Conservation (phyloP, 306 rosid genomes). For the Prunus mongolica region DNA sequence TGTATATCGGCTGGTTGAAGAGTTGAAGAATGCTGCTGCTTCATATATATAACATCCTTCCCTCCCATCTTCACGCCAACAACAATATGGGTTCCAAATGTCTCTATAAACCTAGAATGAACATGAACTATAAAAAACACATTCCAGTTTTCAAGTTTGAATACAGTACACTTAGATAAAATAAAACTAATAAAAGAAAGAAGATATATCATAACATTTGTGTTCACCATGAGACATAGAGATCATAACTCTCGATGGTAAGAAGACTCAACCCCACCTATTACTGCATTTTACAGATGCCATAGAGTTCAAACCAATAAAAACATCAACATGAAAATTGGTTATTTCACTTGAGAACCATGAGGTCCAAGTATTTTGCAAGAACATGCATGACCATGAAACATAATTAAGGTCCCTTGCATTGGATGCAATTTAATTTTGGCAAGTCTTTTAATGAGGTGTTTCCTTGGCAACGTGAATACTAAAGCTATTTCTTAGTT, state of each 20-base stretch:
- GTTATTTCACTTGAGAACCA: background rate
- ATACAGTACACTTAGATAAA: background rate
- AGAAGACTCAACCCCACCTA: background rate
- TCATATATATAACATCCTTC: conserved; percentile 90
- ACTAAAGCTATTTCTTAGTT: background rate
- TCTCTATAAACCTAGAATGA: conserved; percentile 74
- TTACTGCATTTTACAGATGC: background rate
- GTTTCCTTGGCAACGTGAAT: background rate
- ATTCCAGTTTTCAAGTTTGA: background rate
- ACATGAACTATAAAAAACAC: background rate
- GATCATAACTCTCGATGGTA: background rate
- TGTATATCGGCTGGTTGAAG: conserved; percentile 91
- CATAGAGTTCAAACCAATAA: background rate
- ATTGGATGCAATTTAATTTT: background rate
- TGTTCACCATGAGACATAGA: background rate
- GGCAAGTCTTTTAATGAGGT: background rate
- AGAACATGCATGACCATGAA: background rate
- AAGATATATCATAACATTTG: background rate
- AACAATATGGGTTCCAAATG: conserved; percentile 88
- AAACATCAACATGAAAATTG: background rate
- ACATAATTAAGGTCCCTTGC: background rate
- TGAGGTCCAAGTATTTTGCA: background rate
- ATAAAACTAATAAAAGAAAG: background rate
- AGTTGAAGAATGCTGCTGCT: conserved; percentile 89
- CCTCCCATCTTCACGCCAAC: conserved; percentile 99